Evolutionary conservation across 2,329 filamentous ascomycete species (phyloP).

Genomic region (Neonectria coccinea): DNA sequence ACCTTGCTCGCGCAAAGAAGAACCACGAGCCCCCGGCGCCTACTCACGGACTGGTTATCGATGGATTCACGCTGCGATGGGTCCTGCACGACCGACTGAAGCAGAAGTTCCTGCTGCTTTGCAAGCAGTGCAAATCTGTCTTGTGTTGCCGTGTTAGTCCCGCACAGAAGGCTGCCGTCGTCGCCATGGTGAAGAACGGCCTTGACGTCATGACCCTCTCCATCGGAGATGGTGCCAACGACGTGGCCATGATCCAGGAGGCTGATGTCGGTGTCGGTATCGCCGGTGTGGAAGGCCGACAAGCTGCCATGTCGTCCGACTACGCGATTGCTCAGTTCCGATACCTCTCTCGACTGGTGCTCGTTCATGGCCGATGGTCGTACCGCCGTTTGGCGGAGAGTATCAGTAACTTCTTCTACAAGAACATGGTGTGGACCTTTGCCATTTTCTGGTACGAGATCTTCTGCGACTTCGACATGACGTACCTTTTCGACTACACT

Average conservation of each 20-base stretch:
- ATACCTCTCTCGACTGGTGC: conserved; percentile 84
- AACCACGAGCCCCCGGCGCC: conserved; percentile 88
- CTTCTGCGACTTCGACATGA: conserved; percentile 95
- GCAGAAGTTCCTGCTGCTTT: conserved; percentile 93
- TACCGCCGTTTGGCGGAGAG: conserved; percentile 92
- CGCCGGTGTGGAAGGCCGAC: conserved; percentile 89
- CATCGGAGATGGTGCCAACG: conserved; percentile 93
- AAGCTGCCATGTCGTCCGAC: conserved; percentile 96
- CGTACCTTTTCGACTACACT: conserved; percentile 96
- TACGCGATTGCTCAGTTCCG: conserved; percentile 96
- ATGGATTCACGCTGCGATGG: conserved; percentile 91
- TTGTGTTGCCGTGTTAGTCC: conserved; percentile 98
- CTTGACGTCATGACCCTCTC: conserved; percentile 96
- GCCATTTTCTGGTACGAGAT: conserved; percentile 98
- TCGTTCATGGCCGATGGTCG: conserved; percentile 96
- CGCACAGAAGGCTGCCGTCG: conserved; percentile 96
- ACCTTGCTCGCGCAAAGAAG: conserved; percentile 80
- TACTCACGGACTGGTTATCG: conserved; percentile 93
- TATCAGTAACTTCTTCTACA: conserved; percentile 99
- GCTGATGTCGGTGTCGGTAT: conserved; percentile 97
- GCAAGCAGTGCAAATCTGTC: conserved; percentile 97
- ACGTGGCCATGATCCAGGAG: conserved; percentile 98
- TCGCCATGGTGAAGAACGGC: conserved; percentile 93
- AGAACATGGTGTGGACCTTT: conserved; percentile 99
- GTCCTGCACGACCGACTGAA: conserved; percentile 84